Conservation (phyloP, 495 filamentous ascomycete species). For the Penicillium bialowiezense region DNA sequence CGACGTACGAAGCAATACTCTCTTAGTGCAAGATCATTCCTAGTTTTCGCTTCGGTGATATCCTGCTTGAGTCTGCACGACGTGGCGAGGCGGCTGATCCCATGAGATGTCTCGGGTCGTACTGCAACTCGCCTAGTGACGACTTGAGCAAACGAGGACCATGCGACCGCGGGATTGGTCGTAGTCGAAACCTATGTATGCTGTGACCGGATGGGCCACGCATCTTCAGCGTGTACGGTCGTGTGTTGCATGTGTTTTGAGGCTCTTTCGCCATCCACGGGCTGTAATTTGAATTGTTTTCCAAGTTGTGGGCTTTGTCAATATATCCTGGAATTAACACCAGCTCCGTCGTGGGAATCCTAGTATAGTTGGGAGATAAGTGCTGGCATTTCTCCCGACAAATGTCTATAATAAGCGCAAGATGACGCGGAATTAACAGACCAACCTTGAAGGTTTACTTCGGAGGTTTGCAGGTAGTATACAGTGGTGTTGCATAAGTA, state of each 20-base stretch:
- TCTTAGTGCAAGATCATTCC: too few species aligned
- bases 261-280: not conserved
- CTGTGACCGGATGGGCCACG: not conserved
- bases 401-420: too few species aligned
- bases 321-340: too few species aligned
- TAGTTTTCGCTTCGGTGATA: not conserved
- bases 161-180: not conserved
- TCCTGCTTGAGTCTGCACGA: not conserved
- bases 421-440: too few species aligned
- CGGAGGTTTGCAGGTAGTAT: too few species aligned
- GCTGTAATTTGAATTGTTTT: not conserved
- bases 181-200: not conserved
- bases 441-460: too few species aligned
- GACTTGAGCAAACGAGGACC: not conserved
- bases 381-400: too few species aligned
- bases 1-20: too few species aligned
- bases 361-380: too few species aligned
- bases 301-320: not conserved
- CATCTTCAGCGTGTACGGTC: not conserved
- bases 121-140: not conserved
- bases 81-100: not conserved
- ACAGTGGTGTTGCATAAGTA: too few species aligned
- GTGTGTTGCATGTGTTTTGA: not conserved
- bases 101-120: slow-evolving; percentile 4
- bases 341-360: too few species aligned